Evolutionary conservation across 1,139 yeast species (phyloP).

Genomic region (Magnusiomyces suaveolens): DNA sequence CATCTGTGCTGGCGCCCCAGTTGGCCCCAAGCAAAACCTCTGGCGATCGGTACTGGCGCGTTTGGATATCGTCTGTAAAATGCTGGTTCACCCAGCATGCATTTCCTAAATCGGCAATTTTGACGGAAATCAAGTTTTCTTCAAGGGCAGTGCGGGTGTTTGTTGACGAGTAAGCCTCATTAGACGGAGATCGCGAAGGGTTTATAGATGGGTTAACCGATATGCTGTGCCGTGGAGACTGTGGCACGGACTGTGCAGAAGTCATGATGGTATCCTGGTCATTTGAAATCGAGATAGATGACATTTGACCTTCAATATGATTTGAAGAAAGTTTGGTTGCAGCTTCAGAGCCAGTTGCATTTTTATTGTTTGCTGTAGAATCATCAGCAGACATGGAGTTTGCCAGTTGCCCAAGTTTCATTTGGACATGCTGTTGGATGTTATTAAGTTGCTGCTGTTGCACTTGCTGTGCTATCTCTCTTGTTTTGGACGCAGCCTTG

Average conservation of each 20-base stretch:
- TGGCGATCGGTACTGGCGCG: conserved; percentile 78
- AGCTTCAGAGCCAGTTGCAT: neutral
- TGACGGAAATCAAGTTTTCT: conserved; percentile 41
- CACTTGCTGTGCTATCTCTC: conserved; percentile 4
- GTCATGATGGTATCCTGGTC: neutral
- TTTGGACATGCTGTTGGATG: conserved; percentile 1
- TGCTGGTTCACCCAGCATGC: conserved; percentile 69
- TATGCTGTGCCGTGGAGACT: neutral
- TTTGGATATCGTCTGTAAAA: conserved; percentile 76
- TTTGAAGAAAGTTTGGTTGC: neutral
- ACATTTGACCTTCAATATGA: conserved; percentile 15
- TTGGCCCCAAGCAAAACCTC: conserved; percentile 58
- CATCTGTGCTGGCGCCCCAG: conserved; percentile 81
- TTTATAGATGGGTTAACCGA: neutral
- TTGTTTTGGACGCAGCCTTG: conserved; percentile 1
- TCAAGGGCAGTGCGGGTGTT: conserved; percentile 24
- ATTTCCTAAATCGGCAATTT: conserved; percentile 79
- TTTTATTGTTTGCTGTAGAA: neutral
- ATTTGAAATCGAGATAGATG: conserved; percentile 9
- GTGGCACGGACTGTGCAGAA: conserved; percentile 1
- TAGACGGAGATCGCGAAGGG: conserved; percentile 12
- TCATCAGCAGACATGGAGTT: neutral
- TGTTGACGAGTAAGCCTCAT: conserved; percentile 8
- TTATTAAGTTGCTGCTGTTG: conserved; percentile 1
- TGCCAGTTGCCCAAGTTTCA: neutral